Conservation (phyloP, 2,329 filamentous ascomycete genomes). For the Colletotrichum acutatum region DNA sequence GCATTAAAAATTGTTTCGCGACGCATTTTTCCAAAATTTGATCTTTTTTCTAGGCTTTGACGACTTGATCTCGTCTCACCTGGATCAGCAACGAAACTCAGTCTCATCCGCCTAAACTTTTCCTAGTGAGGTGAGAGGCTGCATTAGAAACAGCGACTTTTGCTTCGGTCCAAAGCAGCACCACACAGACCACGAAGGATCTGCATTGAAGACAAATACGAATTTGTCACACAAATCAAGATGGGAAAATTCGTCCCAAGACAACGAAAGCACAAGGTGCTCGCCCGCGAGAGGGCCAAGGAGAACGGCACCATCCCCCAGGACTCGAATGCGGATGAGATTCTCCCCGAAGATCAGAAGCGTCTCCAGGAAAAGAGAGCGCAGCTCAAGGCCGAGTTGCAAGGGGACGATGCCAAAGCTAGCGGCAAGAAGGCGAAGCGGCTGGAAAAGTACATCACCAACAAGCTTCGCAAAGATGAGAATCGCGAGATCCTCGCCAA, state of each 20-base stretch:
- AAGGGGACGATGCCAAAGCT: constrained; percentile 63
- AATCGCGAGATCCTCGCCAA: constrained; percentile 86
- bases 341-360: constrained; percentile 58
- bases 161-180: neutral
- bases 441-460: constrained; percentile 80
- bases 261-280: constrained; percentile 75
- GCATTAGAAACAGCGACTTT: neutral
- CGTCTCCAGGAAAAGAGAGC: constrained; percentile 66
- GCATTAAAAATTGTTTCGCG: neutral
- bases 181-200: neutral
- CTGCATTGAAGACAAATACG: too few species aligned
- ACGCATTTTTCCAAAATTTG: neutral
- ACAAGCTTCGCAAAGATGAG: constrained; percentile 94
- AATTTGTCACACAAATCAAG: constrained; percentile 27
- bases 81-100: neutral
- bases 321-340: constrained; percentile 67
- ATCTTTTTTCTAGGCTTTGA: neutral
- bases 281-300: constrained; percentile 69
- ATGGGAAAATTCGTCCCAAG: constrained; percentile 70
- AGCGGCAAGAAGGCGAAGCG: constrained; percentile 75
- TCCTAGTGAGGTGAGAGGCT: neutral
- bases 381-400: constrained; percentile 64
- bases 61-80: neutral
- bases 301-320: constrained; percentile 53
- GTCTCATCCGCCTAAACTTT: neutral